Conservation (phyloP, 208 protist species). For the Angomonas deanei region DNA sequence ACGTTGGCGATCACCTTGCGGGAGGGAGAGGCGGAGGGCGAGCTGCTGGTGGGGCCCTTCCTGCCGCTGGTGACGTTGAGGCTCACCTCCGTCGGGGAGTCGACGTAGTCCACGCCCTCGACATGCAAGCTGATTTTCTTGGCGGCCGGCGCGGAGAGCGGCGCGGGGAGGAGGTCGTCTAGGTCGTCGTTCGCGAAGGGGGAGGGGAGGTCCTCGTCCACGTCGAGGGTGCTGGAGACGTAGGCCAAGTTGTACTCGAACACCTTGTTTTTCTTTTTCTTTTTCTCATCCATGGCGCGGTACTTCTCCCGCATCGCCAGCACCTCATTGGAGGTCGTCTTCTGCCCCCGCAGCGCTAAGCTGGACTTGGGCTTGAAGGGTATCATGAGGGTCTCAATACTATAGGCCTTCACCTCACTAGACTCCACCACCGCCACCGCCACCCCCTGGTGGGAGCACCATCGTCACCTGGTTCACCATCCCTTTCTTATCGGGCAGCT, state of each 20-base stretch:
- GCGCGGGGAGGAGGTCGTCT: neutral
- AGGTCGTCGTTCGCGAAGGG: neutral
- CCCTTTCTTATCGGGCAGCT: conserved; percentile 1
- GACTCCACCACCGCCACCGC: conserved; percentile 7
- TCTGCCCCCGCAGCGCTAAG: conserved; percentile 3
- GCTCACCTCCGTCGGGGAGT: neutral
- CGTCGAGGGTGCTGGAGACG: conserved; percentile 2
- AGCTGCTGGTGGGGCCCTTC: neutral
- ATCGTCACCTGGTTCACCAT: conserved; percentile 1
- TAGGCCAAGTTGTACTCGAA: conserved; percentile 3
- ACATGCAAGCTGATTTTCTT: neutral
- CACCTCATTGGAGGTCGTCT: neutral
- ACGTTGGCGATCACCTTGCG: too few relatives aligned
- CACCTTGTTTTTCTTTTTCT: conserved; percentile 7
- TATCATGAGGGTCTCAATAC: conserved; percentile 1
- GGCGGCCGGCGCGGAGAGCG: neutral
- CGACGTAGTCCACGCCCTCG: conserved; percentile 1
- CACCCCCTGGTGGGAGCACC: conserved; percentile 10
- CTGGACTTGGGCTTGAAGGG: conserved; percentile 10
- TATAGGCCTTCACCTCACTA: conserved; percentile 4
- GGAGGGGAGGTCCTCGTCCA: conserved; percentile 1
- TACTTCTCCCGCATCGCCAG: neutral
- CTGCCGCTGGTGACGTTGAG: too few relatives aligned
- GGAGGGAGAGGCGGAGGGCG: neutral
- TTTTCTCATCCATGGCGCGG: conserved; percentile 2